Percentiles rank a stretch among this genome's conserved stretches.
Evolutionary conservation across 192 early-diverging fungal species (phyloP).

Genomic region (Phycomyces blakesleeanus): DNA sequence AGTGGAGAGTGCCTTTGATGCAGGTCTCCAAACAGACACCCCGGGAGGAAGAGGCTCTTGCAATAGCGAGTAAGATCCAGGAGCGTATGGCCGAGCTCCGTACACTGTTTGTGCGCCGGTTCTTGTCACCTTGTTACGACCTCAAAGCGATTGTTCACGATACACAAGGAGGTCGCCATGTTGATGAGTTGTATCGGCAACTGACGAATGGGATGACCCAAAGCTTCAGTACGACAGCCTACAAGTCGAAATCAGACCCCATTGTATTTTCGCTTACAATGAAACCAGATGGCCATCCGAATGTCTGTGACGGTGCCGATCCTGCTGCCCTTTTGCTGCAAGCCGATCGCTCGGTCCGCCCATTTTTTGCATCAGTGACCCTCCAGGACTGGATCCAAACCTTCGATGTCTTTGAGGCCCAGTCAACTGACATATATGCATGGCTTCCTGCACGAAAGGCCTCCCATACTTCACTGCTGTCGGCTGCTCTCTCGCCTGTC

Average conservation of each 20-base stretch:
- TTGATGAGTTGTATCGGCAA: conserved; percentile 22
- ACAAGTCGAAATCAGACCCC: conserved; percentile 4
- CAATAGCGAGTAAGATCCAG: neutral
- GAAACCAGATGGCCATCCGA: conserved; percentile 17
- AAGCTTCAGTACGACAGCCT: conserved; percentile 11
- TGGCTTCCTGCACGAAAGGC: conserved; percentile 42
- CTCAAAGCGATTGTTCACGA: conserved; percentile 18
- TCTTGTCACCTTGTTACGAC: conserved; percentile 25
- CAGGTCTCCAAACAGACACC: neutral
- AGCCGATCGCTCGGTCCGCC: conserved; percentile 32
- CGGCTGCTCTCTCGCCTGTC: conserved; percentile 6
- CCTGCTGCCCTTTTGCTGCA: conserved; percentile 29
- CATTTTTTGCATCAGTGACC: conserved; percentile 32
- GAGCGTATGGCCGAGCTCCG: conserved; percentile 10
- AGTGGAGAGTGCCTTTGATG: conserved; percentile 9
- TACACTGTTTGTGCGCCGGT: conserved; percentile 1
- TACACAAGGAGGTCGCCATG: conserved; percentile 2
- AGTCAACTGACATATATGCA: conserved; percentile 40
- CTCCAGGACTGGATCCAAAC: conserved; percentile 48
- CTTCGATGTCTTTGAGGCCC: conserved; percentile 46
- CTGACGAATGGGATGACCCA: conserved; percentile 10
- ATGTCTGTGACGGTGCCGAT: conserved; percentile 26
- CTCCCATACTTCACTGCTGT: conserved; percentile 9
- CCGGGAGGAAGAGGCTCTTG: conserved; percentile 8
- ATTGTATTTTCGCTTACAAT: conserved; percentile 23